phyloP scores from a whole-genome alignment of 352 stramenopile genomes.

The Phytophthora boehmeriae region DNA sequence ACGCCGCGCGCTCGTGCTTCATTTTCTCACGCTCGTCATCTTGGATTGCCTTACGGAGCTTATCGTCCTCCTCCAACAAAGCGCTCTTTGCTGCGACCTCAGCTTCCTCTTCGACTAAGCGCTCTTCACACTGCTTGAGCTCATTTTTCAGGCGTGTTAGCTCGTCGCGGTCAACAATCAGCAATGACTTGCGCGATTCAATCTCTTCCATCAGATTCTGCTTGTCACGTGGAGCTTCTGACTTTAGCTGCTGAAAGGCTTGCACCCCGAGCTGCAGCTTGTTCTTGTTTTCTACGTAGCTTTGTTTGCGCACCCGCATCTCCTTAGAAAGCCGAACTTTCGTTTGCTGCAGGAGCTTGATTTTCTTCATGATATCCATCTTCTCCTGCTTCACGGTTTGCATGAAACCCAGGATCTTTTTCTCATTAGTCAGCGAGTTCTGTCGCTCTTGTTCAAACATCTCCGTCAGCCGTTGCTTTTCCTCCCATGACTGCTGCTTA shows the following conservation, averaged over 20 bases:
- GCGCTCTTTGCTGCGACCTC: conserved; percentile 74
- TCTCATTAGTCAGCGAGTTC: conserved; percentile 84
- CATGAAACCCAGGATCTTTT: conserved; percentile 88
- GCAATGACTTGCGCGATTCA: conserved; percentile 56
- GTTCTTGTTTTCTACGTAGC: conserved; percentile 73
- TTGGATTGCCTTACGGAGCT: conserved; percentile 75
- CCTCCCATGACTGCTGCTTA: conserved; percentile 91
- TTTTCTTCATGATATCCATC: conserved; percentile 89
- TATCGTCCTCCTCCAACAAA: conserved; percentile 81
- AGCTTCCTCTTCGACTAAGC: conserved; percentile 74
- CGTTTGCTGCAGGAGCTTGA: conserved; percentile 84
- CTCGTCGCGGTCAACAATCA: conserved; percentile 70
- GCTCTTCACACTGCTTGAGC: conserved; percentile 63
- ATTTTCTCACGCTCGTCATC: conserved; percentile 86
- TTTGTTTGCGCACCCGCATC: conserved; percentile 75
- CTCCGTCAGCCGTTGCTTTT: conserved; percentile 85
- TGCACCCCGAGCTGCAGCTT: conserved; percentile 79
- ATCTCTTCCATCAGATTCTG: conserved; percentile 68
- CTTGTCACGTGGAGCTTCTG: conserved; percentile 51
- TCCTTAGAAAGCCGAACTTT: conserved; percentile 80
- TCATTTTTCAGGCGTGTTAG: conserved; percentile 64
- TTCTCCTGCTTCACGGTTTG: conserved; percentile 92
- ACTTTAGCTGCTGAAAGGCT: conserved; percentile 65
- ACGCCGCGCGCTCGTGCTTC: conserved; percentile 68
- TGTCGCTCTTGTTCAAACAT: conserved; percentile 89